These are phyloP conservation scores for Fusarium ramigenum DNA, from an alignment of 2,329 filamentous ascomycete genomes.

Conservation along the genomic window DNA sequence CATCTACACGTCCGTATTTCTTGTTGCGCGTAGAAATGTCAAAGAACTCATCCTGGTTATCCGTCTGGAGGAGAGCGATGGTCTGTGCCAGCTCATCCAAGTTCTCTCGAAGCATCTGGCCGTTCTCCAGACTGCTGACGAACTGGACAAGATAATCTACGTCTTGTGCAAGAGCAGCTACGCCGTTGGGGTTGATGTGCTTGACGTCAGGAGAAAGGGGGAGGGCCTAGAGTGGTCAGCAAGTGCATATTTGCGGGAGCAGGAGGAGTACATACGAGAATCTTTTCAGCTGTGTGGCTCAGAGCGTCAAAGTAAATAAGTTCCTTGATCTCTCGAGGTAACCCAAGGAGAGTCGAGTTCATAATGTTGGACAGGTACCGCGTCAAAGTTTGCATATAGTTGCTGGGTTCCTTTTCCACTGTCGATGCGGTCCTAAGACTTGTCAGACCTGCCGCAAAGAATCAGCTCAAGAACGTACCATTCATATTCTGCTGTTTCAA, in stretches of 20 bases:
- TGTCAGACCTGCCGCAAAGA: slow-evolving; percentile 22
- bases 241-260: background rate
- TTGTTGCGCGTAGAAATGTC: slow-evolving; percentile 89
- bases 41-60: slow-evolving; percentile 97
- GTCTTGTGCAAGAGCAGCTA: slow-evolving; percentile 82
- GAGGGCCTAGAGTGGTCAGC: slow-evolving; percentile 64
- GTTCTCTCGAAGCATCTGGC: slow-evolving; percentile 85
- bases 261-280: slow-evolving; percentile 66
- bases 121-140: slow-evolving; percentile 84
- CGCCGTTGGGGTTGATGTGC: slow-evolving; percentile 87
- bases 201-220: slow-evolving; percentile 82
- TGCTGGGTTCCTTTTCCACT: slow-evolving; percentile 78
- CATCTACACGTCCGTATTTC: slow-evolving; percentile 93
- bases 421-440: slow-evolving; percentile 60
- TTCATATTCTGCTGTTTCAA: slow-evolving; percentile 97
- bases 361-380: slow-evolving; percentile 95
- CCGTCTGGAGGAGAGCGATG: slow-evolving; percentile 83
- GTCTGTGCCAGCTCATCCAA: slow-evolving; percentile 95
- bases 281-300: slow-evolving; percentile 87
- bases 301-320: slow-evolving; percentile 98
- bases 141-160: slow-evolving; percentile 86
- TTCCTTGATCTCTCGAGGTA: slow-evolving; percentile 97
- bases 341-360: slow-evolving; percentile 88
- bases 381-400: slow-evolving; percentile 95
- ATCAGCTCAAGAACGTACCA: slow-evolving; percentile 63